A percentile compares a stretch with the other conserved stretches of the same genome.
These are phyloP conservation scores for Paulownia fortunei DNA, from an alignment of 257 asterid species.

Conservation along the genomic window DNA sequence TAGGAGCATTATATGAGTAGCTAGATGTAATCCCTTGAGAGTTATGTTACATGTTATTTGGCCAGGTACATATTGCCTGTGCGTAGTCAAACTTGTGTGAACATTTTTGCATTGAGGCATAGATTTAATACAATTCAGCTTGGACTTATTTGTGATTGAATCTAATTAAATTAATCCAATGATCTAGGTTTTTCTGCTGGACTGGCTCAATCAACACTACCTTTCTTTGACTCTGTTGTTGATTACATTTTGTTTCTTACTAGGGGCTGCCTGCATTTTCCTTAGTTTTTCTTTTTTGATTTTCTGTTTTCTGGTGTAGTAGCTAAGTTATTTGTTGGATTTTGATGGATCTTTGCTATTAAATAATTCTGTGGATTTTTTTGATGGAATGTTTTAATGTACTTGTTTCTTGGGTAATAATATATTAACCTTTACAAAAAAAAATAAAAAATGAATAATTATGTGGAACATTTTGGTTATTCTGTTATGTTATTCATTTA, in stretches of 20 bases:
- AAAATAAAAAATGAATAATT: background rate
- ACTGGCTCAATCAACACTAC: background rate
- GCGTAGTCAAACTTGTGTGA: conserved; percentile 1
- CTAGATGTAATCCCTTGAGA: conserved; percentile 16
- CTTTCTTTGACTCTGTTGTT: background rate
- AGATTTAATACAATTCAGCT: background rate
- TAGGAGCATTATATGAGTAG: conserved; percentile 4
- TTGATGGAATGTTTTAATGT: background rate
- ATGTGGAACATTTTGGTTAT: conserved; percentile 7
- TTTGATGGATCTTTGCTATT: background rate
- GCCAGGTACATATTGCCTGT: background rate
- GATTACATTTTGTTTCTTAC: background rate
- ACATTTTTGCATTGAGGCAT: background rate
- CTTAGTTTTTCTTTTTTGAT: background rate
- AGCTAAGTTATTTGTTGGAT: conserved; percentile 8
- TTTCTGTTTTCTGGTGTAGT: conserved; percentile 6
- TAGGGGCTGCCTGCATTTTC: conserved; percentile 1
- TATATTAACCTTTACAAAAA: too few species aligned
- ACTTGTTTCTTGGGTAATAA: conserved; percentile 10
- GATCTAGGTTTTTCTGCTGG: background rate
- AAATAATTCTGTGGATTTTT: conserved; percentile 4
- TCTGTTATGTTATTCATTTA: background rate
- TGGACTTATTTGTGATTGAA: background rate
- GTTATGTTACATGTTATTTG: background rate
- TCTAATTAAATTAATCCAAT: background rate